Conservation (phyloP, 768 basidiomycete genomes). For the Suillus paluster region DNA sequence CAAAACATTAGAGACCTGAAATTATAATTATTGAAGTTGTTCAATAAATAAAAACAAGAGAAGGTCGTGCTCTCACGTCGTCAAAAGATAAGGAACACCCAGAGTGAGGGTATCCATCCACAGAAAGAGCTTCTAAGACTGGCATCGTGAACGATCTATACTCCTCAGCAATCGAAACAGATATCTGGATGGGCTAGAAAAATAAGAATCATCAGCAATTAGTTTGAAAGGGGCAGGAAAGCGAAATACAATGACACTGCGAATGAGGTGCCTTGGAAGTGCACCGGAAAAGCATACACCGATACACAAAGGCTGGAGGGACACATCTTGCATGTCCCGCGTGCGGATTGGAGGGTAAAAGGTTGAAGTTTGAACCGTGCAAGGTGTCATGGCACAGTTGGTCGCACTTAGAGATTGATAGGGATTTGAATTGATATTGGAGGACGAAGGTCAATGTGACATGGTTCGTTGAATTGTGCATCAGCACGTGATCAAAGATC, state of each 20-base stretch:
- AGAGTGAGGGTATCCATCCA: not conserved
- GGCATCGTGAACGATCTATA: slow-evolving; percentile 1
- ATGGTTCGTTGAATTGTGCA: too few relatives aligned
- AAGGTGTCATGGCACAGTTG: not conserved
- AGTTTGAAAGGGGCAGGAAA: not conserved
- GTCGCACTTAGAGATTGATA: not conserved
- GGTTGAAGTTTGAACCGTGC: not conserved
- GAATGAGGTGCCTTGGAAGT: slow-evolving; percentile 8
- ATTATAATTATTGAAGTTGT: not conserved
- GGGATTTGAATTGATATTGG: too few relatives aligned
- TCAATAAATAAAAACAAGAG: not conserved
- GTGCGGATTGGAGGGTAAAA: not conserved
- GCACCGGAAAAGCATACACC: slow-evolving; percentile 11
- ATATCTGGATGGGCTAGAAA: slow-evolving; percentile 11
- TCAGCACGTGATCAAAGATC: too few relatives aligned
- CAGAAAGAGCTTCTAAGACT: slow-evolving; percentile 3
- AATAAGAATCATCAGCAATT: not conserved
- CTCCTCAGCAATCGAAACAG: slow-evolving; percentile 7
- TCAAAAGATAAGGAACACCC: not conserved
- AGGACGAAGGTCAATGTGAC: too few relatives aligned
- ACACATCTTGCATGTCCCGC: not conserved
- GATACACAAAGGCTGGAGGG: slow-evolving; percentile 9
- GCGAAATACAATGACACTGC: not conserved
- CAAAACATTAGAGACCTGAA: not conserved
- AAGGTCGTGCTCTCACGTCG: not conserved